Evolutionary conservation across 805 yeast species (phyloP).

Genomic region (Candida silvatica): DNA sequence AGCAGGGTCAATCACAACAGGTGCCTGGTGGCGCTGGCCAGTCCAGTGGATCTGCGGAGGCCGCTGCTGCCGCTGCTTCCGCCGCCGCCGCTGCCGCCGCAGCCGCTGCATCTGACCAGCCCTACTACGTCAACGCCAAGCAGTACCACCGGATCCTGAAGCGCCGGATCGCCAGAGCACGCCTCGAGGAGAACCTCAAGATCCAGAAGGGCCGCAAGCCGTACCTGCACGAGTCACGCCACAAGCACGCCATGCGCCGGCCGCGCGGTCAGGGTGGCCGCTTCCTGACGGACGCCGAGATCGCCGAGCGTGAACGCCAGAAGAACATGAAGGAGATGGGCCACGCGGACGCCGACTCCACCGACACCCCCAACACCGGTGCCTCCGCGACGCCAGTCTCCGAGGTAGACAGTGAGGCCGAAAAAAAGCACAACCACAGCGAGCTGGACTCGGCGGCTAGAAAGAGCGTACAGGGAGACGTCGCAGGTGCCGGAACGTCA

Average conservation of each 20-base stretch:
- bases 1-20: neutral
- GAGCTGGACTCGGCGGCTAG: neutral
- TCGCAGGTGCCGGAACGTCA: too few relatives aligned
- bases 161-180: conserved; percentile 89
- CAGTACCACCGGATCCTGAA: conserved; percentile 93
- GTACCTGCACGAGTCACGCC: conserved; percentile 92
- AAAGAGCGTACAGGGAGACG: too few relatives aligned
- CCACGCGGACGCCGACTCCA: conserved; percentile 1
- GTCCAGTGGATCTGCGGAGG: too few relatives aligned
- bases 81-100: neutral
- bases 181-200: conserved; percentile 79
- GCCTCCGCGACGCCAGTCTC: neutral
- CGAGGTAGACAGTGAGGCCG: neutral
- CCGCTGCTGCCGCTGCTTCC: neutral
- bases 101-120: conserved; percentile 50
- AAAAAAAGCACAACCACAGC: neutral
- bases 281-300: conserved; percentile 89
- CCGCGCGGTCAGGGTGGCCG: conserved; percentile 99
- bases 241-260: conserved; percentile 98
- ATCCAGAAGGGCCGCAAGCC: conserved; percentile 89
- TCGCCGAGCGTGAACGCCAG: conserved; percentile 53
- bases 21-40: too few relatives aligned
- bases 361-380: neutral
- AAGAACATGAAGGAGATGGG: conserved; percentile 21
- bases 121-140: conserved; percentile 95